These are phyloP conservation scores for Aureobasidium uvarum DNA, from an alignment of 2,329 filamentous ascomycete species.

Conservation along the genomic window DNA sequence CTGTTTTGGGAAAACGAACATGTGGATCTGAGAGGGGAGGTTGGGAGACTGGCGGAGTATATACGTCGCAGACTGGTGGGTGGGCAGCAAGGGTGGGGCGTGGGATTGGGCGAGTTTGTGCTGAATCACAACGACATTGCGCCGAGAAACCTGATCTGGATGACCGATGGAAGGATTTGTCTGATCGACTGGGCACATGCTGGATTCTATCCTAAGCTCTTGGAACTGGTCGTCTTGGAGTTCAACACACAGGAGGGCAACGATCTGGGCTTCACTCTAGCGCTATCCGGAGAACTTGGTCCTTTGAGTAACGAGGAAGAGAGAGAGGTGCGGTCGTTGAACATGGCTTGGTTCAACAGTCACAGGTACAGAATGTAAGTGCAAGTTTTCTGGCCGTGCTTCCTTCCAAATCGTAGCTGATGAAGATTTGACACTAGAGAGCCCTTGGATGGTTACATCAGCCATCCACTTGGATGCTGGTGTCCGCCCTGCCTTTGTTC, in stretches of 20 bases:
- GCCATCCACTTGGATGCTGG: neutral
- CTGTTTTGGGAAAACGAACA: neutral
- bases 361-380: neutral
- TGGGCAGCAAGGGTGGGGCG: slow-evolving; percentile 35
- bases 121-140: slow-evolving; percentile 30
- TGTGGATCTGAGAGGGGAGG: neutral
- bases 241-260: neutral
- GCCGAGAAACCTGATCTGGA: slow-evolving; percentile 29
- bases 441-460: neutral
- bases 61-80: neutral
- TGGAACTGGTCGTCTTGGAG: slow-evolving; percentile 23
- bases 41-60: neutral
- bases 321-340: neutral
- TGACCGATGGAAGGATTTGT: slow-evolving; percentile 27
- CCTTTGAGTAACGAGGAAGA: neutral
- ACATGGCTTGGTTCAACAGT: neutral
- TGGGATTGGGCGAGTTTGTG: slow-evolving; percentile 22
- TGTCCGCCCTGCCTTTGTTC: neutral
- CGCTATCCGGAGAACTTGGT: neutral
- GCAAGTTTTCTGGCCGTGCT: neutral
- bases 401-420: neutral
- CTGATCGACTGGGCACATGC: slow-evolving; percentile 29
- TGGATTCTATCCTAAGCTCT: slow-evolving; percentile 28
- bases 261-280: neutral
- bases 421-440: neutral